Evolutionary conservation across 1,284 basidiomycete species (phyloP).

Genomic region (Austropuccinia psidii): DNA sequence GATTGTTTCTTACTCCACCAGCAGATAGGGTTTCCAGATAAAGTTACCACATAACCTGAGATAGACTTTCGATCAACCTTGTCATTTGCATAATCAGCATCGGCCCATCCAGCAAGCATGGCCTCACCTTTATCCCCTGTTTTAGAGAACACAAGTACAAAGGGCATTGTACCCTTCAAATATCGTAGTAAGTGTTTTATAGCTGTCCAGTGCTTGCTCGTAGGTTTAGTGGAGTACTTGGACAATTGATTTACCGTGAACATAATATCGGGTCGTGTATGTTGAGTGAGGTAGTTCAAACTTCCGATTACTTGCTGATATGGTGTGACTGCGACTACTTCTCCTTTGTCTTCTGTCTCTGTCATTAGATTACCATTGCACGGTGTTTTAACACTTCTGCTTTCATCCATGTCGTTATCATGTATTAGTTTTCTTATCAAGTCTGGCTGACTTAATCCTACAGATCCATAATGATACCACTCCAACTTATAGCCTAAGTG

Average conservation of each 20-base stretch:
- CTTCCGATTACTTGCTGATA: background rate
- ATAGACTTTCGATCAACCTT: background rate
- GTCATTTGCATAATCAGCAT: background rate
- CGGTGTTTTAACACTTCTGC: no score
- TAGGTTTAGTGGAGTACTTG: background rate
- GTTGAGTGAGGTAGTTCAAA: background rate
- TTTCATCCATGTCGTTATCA: no score
- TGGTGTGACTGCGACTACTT: no score
- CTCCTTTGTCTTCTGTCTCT: no score
- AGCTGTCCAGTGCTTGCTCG: background rate
- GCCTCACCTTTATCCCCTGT: background rate
- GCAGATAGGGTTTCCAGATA: background rate
- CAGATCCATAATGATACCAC: no score
- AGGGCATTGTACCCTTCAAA: background rate
- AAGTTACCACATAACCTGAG: background rate
- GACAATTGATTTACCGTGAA: background rate
- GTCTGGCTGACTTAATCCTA: no score
- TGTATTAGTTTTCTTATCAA: no score
- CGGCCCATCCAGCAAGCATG: background rate
- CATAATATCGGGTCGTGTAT: constrained; percentile 3
- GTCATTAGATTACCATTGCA: no score
- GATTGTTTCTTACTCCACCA: background rate
- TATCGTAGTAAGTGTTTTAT: background rate
- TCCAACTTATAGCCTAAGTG: no score
- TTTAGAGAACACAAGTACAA: background rate